Base-by-base conservation (phyloP, 129 eudicot genomes). In the Kitagawia praeruptora region DNA sequence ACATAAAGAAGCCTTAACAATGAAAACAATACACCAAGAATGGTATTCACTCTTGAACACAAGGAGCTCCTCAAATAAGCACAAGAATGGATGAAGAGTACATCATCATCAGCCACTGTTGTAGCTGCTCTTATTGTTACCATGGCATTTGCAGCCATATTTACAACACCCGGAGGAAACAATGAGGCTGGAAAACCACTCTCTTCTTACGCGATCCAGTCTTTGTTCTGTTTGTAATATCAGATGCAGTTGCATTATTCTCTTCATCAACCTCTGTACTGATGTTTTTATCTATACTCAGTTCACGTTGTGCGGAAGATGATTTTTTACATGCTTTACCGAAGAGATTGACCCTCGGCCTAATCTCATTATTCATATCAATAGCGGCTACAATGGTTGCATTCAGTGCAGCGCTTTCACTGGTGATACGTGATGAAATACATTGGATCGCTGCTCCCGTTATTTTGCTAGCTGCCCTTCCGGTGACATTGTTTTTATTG, bases 131-230 rank as follows among this genome's bases (percentile, higher is more conserved):
- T 78, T 23, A 47, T 78, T 4, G 66, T 58, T 2, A 66, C 86
- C 2, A 58, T 82, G 9, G 74, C 45, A 5, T 77, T 82, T 66
- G 28, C 81, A n/a, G 72, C 63, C 23, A 66, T 54, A 14, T 75
- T 81, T 75, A 58, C 75, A 8, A 48, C 76, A 18, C 84, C 84
- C 5, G 84, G 84, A 10, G 84, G 80, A 19, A 46, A 73, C 39
- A 8, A 75, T 19, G 39, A 61, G 21, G 9, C 28, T 5, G 84
- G 84, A 10, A 28, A 21, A 40, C 84, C 84, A 11, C 28, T 75
- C 28, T 75, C 5, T 75, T 41, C 41, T 48, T 61, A 6, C 21
- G 47, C 3, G 39, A 75, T 7, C 6, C 34, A n/a, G 44, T 27
- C 66, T 74, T 81, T 54, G 16, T 16, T 41, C 42, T 75, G 5